These are phyloP conservation scores for Orbilia ellipsospora DNA, from an alignment of 2,329 filamentous ascomycete species.

Conservation along the genomic window DNA sequence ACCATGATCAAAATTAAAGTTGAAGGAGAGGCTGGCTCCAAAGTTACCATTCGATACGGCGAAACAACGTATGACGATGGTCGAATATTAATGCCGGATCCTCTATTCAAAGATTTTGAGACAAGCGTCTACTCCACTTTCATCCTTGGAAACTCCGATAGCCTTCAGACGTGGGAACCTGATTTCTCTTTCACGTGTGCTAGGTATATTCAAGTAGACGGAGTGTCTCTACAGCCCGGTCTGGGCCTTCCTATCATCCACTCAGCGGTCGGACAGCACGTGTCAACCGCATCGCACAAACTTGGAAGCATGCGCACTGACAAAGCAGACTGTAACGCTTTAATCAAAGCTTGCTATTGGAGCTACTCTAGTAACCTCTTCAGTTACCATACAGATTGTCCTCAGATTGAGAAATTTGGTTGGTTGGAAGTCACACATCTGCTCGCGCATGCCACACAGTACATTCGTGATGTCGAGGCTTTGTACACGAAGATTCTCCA, in stretches of 20 bases:
- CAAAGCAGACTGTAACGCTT: constrained; percentile 56
- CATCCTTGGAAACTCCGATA: constrained; percentile 60
- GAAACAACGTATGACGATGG: constrained; percentile 60
- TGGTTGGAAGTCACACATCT: constrained; percentile 67
- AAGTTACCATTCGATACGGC: constrained; percentile 60
- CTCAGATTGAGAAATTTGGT: constrained; percentile 66
- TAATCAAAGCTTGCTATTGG: constrained; percentile 65
- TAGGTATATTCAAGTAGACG: constrained; percentile 57
- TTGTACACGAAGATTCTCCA: constrained; percentile 66
- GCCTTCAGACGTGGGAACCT: constrained; percentile 62
- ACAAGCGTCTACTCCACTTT: constrained; percentile 63
- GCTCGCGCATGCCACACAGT: constrained; percentile 65
- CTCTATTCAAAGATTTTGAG: constrained; percentile 62
- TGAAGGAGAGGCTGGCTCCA: constrained; percentile 59
- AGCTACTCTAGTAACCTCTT: constrained; percentile 64
- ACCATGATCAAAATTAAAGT: constrained; percentile 60
- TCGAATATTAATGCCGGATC: constrained; percentile 63
- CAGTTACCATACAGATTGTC: constrained; percentile 66
- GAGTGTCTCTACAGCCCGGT: too few relatives aligned
- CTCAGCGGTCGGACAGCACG: too few relatives aligned
- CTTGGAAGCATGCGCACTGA: too few relatives aligned
- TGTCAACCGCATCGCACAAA: too few relatives aligned
- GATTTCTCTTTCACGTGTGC: constrained; percentile 65
- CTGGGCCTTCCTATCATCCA: too few relatives aligned
- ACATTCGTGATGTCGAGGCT: constrained; percentile 65